Base-by-base conservation (phyloP, 805 yeast species). In the Yamadazyma sp. region DNA sequence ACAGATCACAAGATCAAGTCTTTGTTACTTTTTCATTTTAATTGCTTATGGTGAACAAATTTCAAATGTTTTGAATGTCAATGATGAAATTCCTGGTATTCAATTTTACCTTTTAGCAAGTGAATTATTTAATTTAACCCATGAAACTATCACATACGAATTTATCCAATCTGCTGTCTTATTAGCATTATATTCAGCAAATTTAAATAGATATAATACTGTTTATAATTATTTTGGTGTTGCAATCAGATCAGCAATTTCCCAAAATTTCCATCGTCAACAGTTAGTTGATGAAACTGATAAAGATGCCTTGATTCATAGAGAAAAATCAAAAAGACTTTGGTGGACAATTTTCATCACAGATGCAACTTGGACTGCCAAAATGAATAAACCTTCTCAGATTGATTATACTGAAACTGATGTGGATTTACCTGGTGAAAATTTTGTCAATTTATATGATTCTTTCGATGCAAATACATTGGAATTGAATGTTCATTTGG, bases 331-430 rank as follows among this genome's bases (percentile, higher is more conserved):
- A 6, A 64, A 63, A 38, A 51, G 70, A 19, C 38, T 66, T 16
- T 66, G 70, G 69, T 66, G 72, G 72, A 53, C 69, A 3, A 54
- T 62, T 1, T 66, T 61, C 38, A 58, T 64, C 9, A 54, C 61
- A 23, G 72, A 66, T 44, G 56, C 60, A 5, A 50, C 58, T 8
- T 65, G 70, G 70, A 58, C 70, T 2, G 53, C 69, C 3, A 58
- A 59, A 33, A 58, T 59, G 59, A 58, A 52, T 40, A 47, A 55
- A 49, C 66, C 70, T 2, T 62, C 65, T 14, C 67, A 63, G 39
- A 60, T 65, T 30, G 64, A 63, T 36, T 64, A 62, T 46, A 59
- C 67, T 4, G 70, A 65, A 36, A 66, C 72, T 1, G 72, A 66
- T 33, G 67, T 64, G 9, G 68, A 65, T 24, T 51, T 64, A 7